Evolutionary conservation across 1,284 basidiomycete genomes (phyloP), one percentile per base, ranked within the genome.

Genomic region (Caloboletus inedulis): DNA sequence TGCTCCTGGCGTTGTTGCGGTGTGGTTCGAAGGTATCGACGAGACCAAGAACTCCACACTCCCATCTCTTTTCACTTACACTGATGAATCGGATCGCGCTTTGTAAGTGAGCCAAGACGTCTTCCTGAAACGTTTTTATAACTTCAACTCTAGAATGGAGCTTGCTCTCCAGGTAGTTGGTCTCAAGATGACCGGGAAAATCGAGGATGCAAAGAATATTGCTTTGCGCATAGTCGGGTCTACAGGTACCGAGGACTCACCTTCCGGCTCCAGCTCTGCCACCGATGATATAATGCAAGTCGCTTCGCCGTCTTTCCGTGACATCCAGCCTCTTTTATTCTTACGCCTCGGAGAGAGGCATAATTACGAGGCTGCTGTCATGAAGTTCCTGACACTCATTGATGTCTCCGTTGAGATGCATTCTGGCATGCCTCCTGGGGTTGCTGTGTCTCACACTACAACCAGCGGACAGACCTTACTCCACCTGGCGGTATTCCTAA

Each of bases 161-260:
- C 80, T 97, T 51, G 94, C 94, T 44, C 75, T 98, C 7, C 93
- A 96, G 66, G 93, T 97, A 9, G 93, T 98, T 25, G 94, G 94
- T 2, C 74, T 97, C 57, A 94, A 96, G 75, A 95, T 97, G 91
- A 97, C 93, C 0, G 94, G 94, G 35, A 91, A 93, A 65, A 87
- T 96, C 49, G 91, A 96, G 62, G 91, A 94, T 53, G 91, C 94
- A 4, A 87, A 91, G 69, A 91, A 94, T 58, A 89, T 96, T 39
- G 94, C 94, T 19, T 84, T 90, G 81, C 81, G 88, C 41, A 91
- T 91, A 57, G 86, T 91, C 37, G 82, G 85, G 34, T 83, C 77
- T 51, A 74, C 82, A 16, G 79, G 77, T 34, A 68, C 70, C 30
- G 81, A 84, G 52, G 71, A 73, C 50, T 70, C 69, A 8, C 71